Evolutionary conservation across 75 land plant genomes (phyloP), one percentile per base, ranked within the genome.

Genomic region (Selaginella moellendorffii): DNA sequence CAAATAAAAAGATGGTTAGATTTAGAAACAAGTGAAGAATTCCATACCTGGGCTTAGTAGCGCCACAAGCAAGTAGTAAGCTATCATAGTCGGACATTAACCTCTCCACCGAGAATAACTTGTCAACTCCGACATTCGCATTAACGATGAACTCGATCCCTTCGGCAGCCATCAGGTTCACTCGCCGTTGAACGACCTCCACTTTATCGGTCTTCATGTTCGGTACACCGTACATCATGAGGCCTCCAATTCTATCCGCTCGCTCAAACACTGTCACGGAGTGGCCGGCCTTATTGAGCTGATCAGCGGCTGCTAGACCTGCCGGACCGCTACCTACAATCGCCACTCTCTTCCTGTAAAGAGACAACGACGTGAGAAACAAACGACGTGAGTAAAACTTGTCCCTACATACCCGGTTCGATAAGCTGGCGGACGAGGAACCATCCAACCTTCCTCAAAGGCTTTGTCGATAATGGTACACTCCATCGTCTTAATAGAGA

Each of bases 221-320:
- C 10, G 99, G 99, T 27, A 95, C 99, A 14, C 99, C 99, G 72
- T 95, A 95, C 97, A 95, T 95, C 99, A 95, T 95, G 20, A 95
- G 80, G 27, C 99, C 99, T 25, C 99, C 99, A 67, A 95, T 83
- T 46, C 99, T 69, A 60, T 95, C 99, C 30, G 91, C 72, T 28
- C 99, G 85, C 72, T 95, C 99, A 81, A 70, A 95, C 21, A 95
- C 92, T 25, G 99, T 90, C 21, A 95, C 99, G 21, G 24, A 71
- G 52, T 95, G 99, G 24, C 99, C 96, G 75, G 77, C 84, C 68
- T 74, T 84, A 52, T 95, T 95, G 14, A 95, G 81, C 46, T 95
- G 99, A 73, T 95, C 99, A 54, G 97, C 99, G 67, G 97, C 97
- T 69, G 99, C 99, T 63, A 95, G 53, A 23, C 99, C 99, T 70